Evolutionary conservation across 2,329 filamentous ascomycete genomes (phyloP), one percentile per base, ranked within the genome.

Genomic region (Fusarium decemcellulare): DNA sequence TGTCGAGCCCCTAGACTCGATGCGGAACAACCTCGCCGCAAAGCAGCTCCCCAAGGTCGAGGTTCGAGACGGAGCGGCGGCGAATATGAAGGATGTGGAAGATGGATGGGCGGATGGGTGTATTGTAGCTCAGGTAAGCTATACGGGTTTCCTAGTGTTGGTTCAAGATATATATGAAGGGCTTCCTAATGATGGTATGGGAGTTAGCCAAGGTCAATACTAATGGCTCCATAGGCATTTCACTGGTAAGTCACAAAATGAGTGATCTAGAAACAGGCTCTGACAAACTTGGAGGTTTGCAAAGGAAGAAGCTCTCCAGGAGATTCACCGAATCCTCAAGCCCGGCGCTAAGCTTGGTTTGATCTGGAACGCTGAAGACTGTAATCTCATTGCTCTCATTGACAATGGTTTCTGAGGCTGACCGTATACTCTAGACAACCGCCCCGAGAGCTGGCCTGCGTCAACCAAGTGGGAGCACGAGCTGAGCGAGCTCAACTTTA

Each of bases 351-450:
- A 83, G 30, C 82, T 94, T 30, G 91, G 89, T 14, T 78, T 92
- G 76, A 90, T 94, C 56, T 94, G 92, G 92, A 93, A 93, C 72
- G 82, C 91, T 63, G 91, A 93, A 76, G 89, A 92, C 68, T 93
- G 90, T 91, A 79, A 85, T 14, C 27, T 9, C 18, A 53, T 40
- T 34, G 32, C 9, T 42, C 16, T 43, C 12, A 8, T 15, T 32
- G 65, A 9, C 29, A 3, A 15, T 4, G 5, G 29, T 14, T 15
- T 7, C 10, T 15, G 39, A 53, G 37, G 8, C 55, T 65, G 34
- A 61, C 30, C 7, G 14, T 27, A 9, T 30, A n/a, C 43, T 34
- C 30, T 32, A 91, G 89, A 93, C 76, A 93, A 93, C 76, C 86
- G 90, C 50, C 89, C 90, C 0, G 75, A 78, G 56, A 77, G 77